Base-by-base conservation (phyloP, 768 basidiomycete species). In the Chalciporus chontae region DNA sequence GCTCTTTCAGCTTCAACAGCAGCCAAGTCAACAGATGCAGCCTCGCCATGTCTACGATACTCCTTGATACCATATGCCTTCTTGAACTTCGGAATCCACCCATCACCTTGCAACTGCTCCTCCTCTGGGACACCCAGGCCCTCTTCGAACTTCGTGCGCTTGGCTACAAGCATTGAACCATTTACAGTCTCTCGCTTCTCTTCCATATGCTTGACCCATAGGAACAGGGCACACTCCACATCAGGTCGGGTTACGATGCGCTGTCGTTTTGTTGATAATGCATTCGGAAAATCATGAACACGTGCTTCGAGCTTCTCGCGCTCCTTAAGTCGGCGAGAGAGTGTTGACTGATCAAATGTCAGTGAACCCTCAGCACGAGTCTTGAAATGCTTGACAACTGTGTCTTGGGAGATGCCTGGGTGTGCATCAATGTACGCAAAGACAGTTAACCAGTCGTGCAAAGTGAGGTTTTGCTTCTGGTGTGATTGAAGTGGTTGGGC, bases 171-270 rank as follows among this genome's bases (percentile, higher is more conserved):
- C 51, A 53, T 49, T 19, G 44, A 40, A 3, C 54, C 51, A 19
- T n/a, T 42, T 5, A 66, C 55, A 6, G 43, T 38, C 36, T 65
- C 59, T 2, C 56, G 10, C 43, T 64, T 66, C 8, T 47, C 41
- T 43, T 71, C 63, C 63, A 68, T 66, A 29, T 64, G 50, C 45
- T 60, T 43, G 4, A 67, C 47, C 71, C 72, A 74, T 1, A 69
- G 48, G 8, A 55, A 19, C 0, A 73, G 57, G 0, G 67, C 68
- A 5, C 27, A 17, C 27, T 72, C 71, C 3, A 73, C 67, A 47
- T 71, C 71, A 5, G 69, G 72, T 7, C 52, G 18, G 21, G 66
- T 71, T 3, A 72, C 69, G 44, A 70, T 49, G 8, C 56, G 59
- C 15, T 58, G 55, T 0, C 59, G 47, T 50, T 73, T 71, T 29